A percentile compares a stretch with the other conserved stretches of the same genome.
Conservation (phyloP, 257 asterid genomes). For the Coffea canephora region DNA sequence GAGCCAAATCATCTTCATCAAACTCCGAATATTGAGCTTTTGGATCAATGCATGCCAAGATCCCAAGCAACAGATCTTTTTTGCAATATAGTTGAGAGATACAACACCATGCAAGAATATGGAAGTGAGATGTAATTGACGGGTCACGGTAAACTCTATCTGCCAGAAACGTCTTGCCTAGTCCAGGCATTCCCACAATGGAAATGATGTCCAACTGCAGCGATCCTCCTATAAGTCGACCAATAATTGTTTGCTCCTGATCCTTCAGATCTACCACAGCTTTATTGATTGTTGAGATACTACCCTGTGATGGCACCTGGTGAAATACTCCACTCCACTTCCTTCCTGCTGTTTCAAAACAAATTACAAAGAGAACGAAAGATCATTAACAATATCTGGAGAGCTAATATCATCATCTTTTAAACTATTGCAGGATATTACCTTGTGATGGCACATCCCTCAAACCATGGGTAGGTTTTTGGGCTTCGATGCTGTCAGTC, state of each 20-base stretch:
- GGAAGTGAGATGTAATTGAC: background rate
- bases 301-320: background rate
- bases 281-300: too few relatives aligned
- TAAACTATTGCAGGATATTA: background rate
- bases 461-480: too few relatives aligned
- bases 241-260: too few relatives aligned
- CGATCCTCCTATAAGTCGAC: too few relatives aligned
- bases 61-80: conserved; percentile 11
- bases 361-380: too few relatives aligned
- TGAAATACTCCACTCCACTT: too few relatives aligned
- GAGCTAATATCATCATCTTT: too few relatives aligned
- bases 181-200: conserved; percentile 20
- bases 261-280: too few relatives aligned
- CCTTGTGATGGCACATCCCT: background rate
- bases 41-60: background rate
- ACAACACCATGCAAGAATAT: conserved; percentile 10
- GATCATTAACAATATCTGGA: too few relatives aligned
- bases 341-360: too few relatives aligned
- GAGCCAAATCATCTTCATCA: background rate
- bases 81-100: conserved; percentile 5
- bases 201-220: conserved; percentile 7
- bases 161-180: conserved; percentile 19
- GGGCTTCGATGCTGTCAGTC: too few relatives aligned
- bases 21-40: background rate
- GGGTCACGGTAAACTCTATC: conserved; percentile 4